A percentile compares a stretch with the other conserved stretches of the same genome.
Evolutionary conservation across 257 asterid species (phyloP).

Genomic region (Solanum microdontum): DNA sequence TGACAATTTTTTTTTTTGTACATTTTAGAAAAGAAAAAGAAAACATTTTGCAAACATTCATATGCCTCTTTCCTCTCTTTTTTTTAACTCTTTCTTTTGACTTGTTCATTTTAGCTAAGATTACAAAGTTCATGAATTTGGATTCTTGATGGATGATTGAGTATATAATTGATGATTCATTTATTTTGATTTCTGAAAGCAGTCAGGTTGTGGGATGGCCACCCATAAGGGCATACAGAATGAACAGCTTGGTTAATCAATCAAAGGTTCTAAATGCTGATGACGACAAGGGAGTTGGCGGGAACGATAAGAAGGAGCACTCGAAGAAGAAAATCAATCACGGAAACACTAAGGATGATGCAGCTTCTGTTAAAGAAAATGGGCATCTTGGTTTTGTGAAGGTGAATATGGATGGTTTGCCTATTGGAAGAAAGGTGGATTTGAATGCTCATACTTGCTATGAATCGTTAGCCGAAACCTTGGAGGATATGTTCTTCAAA

Average conservation of each 20-base stretch:
- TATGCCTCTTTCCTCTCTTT: not conserved
- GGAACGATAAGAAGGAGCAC: constrained; percentile 42
- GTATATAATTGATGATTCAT: not conserved
- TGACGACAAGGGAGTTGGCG: constrained; percentile 42
- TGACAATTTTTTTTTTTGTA: not conserved
- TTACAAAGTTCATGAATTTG: not conserved
- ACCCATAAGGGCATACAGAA: constrained; percentile 62
- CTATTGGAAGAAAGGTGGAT: constrained; percentile 78
- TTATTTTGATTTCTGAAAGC: constrained; percentile 13
- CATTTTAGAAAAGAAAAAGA: not conserved
- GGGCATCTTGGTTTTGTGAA: constrained; percentile 54
- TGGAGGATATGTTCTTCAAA: constrained; percentile 74
- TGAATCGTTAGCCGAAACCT: constrained; percentile 38
- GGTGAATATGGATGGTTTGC: constrained; percentile 79
- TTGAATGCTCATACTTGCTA: constrained; percentile 59
- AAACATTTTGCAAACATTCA: not conserved
- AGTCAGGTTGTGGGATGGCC: constrained; percentile 99
- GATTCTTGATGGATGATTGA: not conserved
- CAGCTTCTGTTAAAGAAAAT: constrained; percentile 20
- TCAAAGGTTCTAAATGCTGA: constrained; percentile 37
- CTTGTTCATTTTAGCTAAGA: not conserved
- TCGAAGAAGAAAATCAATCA: constrained; percentile 54
- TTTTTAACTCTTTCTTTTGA: not conserved
- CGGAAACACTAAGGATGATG: constrained; percentile 34
- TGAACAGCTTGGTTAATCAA: constrained; percentile 63